These are phyloP conservation scores for Auricularia heimuer DNA, from an alignment of 768 basidiomycete genomes.

Conservation along the genomic window DNA sequence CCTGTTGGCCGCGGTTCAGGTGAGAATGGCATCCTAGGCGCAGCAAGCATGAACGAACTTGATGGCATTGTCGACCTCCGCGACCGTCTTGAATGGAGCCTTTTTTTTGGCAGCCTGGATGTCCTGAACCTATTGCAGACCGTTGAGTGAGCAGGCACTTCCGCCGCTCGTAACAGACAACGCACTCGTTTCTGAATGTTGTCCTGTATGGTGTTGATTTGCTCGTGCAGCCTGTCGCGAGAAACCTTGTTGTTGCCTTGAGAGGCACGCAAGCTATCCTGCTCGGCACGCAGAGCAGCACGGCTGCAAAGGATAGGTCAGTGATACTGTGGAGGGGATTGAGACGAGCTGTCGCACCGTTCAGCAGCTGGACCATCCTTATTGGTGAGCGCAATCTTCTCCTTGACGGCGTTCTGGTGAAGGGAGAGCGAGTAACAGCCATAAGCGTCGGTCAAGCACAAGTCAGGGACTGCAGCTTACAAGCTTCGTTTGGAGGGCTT, in stretches of 20 bases:
- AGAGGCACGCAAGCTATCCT: constrained; percentile 65
- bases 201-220: constrained; percentile 73
- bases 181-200: constrained; percentile 69
- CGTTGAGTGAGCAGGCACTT: constrained; percentile 6
- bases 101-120: constrained; percentile 75
- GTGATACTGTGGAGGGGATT: neutral
- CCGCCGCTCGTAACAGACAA: neutral
- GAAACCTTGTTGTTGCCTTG: constrained; percentile 71
- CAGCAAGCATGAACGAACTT: constrained; percentile 39
- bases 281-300: constrained; percentile 62
- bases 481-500: constrained; percentile 65
- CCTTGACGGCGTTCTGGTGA: constrained; percentile 53
- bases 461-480: constrained; percentile 38
- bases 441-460: neutral
- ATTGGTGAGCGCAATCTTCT: constrained; percentile 59
- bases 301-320: constrained; percentile 25
- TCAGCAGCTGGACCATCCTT: constrained; percentile 62
- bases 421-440: neutral
- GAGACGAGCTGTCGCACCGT: constrained; percentile 10
- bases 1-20: constrained; percentile 28
- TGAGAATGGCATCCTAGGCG: neutral
- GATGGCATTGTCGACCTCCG: constrained; percentile 81
- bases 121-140: constrained; percentile 61
- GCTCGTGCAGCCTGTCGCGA: constrained; percentile 61
- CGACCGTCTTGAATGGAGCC: constrained; percentile 65